Conservation (phyloP, 129 eudicot species). For the Flaveria linearis region DNA sequence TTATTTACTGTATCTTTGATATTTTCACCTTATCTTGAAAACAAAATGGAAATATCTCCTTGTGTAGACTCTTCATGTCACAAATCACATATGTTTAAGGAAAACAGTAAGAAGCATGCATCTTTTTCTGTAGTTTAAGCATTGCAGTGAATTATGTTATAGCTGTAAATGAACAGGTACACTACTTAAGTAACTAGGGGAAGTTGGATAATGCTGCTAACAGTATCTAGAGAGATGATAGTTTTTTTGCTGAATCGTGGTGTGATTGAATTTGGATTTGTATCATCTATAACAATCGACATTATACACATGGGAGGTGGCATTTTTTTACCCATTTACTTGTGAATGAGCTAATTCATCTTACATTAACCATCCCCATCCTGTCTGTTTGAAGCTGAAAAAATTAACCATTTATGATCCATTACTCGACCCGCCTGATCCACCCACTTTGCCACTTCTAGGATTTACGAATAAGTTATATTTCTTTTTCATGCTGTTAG, state of each 20-base stretch:
- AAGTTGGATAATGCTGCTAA: neutral
- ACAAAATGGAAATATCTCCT: neutral
- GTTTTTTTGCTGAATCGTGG: neutral
- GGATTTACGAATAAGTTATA: too few relatives aligned
- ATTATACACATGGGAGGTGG: conserved; percentile 4
- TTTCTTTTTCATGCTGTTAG: neutral
- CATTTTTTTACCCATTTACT: neutral
- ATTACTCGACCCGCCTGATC: neutral
- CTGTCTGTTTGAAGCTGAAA: neutral
- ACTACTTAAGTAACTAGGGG: neutral
- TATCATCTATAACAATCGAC: neutral
- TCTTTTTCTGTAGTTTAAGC: conserved; percentile 3
- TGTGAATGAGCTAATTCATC: neutral
- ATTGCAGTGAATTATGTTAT: neutral
- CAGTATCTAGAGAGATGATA: neutral
- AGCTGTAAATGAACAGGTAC: neutral
- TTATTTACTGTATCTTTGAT: neutral
- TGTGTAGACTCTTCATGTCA: neutral
- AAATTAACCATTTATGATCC: neutral
- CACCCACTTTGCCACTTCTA: neutral
- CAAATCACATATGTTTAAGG: neutral
- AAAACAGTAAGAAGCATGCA: neutral
- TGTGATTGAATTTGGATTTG: neutral
- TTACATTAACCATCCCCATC: neutral
- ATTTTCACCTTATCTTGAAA: neutral